phyloP scores from a whole-genome alignment of 2,329 filamentous ascomycete species.

The Lecanicillium sp. region DNA sequence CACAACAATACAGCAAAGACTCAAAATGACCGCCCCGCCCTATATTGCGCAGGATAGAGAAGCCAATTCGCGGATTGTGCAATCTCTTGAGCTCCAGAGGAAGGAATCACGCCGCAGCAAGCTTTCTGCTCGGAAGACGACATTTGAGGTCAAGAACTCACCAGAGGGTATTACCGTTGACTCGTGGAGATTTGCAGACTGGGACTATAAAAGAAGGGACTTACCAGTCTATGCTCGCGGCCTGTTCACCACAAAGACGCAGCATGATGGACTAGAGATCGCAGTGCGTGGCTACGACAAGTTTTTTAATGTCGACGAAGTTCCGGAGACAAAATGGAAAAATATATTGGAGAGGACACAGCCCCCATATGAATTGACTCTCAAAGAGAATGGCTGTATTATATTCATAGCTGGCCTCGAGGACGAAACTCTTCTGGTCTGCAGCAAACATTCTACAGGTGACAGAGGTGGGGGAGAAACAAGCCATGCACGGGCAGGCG shows the following conservation, averaged over 20 bases:
- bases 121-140: conserved; percentile 74
- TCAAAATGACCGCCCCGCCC: conserved; percentile 33
- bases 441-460: conserved; percentile 97
- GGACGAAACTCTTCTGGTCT: conserved; percentile 85
- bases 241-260: conserved; percentile 75
- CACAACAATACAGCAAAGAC: not conserved
- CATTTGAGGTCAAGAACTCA: conserved; percentile 58
- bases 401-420: conserved; percentile 92
- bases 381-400: conserved; percentile 99
- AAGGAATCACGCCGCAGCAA: conserved; percentile 48
- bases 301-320: conserved; percentile 92
- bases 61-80: conserved; percentile 58
- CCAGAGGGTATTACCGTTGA: conserved; percentile 61
- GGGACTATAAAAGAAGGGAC: conserved; percentile 84
- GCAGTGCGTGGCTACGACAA: conserved; percentile 92
- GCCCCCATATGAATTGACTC: conserved; percentile 87
- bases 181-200: conserved; percentile 91
- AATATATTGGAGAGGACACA: conserved; percentile 68
- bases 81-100: conserved; percentile 48
- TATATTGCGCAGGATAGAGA: conserved; percentile 61
- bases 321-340: conserved; percentile 71
- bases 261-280: conserved; percentile 63
- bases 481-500: conserved; percentile 80
- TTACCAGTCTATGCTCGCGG: conserved; percentile 90
- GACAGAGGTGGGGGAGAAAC: conserved; percentile 58